A percentile compares a stretch with the other conserved stretches of the same genome.
phyloP scores from a whole-genome alignment of 106 monocot species.

The Chionographis japonica region DNA sequence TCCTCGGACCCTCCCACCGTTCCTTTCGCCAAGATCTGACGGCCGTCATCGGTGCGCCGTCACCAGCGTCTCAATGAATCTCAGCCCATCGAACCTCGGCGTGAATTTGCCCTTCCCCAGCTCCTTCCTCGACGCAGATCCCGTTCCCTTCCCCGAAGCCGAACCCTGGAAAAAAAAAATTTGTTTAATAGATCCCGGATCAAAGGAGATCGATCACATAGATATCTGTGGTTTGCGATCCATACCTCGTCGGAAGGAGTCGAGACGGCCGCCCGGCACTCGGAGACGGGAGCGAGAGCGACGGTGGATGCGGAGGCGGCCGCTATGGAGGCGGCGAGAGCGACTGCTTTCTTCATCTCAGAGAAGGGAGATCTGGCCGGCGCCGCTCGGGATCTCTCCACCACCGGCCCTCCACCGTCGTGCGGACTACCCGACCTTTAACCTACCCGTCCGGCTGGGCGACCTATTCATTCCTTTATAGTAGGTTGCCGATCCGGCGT shows the following conservation, averaged over 20 bases:
- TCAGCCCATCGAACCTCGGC: slow-evolving; percentile 25
- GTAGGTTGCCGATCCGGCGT: no score
- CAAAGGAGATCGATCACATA: not conserved
- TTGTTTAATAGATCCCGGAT: not conserved
- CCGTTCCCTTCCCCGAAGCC: not conserved
- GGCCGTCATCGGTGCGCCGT: slow-evolving; percentile 24
- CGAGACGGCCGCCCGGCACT: not conserved
- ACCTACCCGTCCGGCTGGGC: no score
- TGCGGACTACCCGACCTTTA: no score
- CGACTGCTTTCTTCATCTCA: slow-evolving; percentile 12
- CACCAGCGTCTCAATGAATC: slow-evolving; percentile 32
- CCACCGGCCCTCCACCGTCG: no score
- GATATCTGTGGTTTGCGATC: not conserved
- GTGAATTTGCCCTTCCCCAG: not conserved
- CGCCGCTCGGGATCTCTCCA: no score
- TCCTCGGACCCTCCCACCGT: no score
- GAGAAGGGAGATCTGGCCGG: no score
- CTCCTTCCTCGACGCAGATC: slow-evolving; percentile 4
- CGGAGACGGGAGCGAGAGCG: not conserved
- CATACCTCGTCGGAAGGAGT: not conserved
- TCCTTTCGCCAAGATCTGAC: no score
- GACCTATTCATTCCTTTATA: no score
- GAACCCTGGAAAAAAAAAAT: not conserved
- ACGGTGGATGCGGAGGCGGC: slow-evolving; percentile 1
- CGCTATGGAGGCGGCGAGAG: slow-evolving; percentile 10